A percentile compares a stretch with the other conserved stretches of the same genome.
Conservation (phyloP, 805 yeast species). For the Metschnikowia cubensis region DNA sequence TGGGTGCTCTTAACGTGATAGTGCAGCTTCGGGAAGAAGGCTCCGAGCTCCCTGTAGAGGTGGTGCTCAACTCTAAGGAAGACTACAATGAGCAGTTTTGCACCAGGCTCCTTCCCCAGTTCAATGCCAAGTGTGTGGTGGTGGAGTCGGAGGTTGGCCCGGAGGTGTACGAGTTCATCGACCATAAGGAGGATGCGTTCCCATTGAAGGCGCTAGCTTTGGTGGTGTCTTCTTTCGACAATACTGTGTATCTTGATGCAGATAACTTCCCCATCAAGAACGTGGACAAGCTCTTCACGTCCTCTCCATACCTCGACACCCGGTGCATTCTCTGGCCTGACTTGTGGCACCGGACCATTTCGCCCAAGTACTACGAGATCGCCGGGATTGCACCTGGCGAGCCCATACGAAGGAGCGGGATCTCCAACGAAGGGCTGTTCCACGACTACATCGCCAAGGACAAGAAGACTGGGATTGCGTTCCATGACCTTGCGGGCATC, state of each 20-base stretch:
- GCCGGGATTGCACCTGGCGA: slow-evolving; percentile 16
- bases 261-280: slow-evolving; percentile 44
- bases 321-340: slow-evolving; percentile 23
- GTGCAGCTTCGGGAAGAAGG: slow-evolving; percentile 40
- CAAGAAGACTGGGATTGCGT: slow-evolving; percentile 14
- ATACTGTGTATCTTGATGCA: slow-evolving; percentile 43
- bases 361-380: slow-evolving; percentile 22
- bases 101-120: slow-evolving; percentile 53
- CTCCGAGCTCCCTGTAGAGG: slow-evolving; percentile 41
- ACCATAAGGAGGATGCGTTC: slow-evolving; percentile 28
- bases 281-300: slow-evolving; percentile 32
- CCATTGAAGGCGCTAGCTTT: slow-evolving; percentile 43
- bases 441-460: slow-evolving; percentile 20
- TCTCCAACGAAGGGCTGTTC: slow-evolving; percentile 24
- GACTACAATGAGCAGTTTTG: slow-evolving; percentile 48
- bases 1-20: slow-evolving; percentile 27
- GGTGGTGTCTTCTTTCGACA: slow-evolving; percentile 43
- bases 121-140: slow-evolving; percentile 66
- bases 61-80: slow-evolving; percentile 36
- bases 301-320: slow-evolving; percentile 15
- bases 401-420: slow-evolving; percentile 26
- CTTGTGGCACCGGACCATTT: slow-evolving; percentile 21
- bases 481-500: slow-evolving; percentile 32
- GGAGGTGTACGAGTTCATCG: slow-evolving; percentile 25
- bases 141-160: slow-evolving; percentile 48